Conservation (phyloP, 345 rosid genomes). For the Raphanus sativus region DNA sequence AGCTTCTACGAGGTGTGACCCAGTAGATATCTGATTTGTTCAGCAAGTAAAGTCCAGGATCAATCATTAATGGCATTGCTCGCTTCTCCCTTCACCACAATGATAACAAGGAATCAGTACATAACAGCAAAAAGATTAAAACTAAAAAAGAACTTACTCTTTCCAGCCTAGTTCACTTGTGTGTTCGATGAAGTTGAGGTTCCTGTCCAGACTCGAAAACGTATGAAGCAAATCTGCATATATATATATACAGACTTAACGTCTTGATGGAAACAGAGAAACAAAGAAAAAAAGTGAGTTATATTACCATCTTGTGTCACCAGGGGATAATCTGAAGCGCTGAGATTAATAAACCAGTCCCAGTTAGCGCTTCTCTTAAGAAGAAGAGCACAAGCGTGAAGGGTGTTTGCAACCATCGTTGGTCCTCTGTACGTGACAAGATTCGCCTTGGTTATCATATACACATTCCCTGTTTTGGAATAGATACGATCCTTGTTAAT, state of each 20-base stretch:
- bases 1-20: constrained; percentile 70
- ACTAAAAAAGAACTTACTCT: constrained; percentile 40
- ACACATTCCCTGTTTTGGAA: constrained; percentile 72
- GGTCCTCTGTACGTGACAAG: constrained; percentile 98
- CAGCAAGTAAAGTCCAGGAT: constrained; percentile 81
- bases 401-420: constrained; percentile 97
- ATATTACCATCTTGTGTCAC: constrained; percentile 89
- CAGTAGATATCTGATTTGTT: constrained; percentile 67
- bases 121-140: not conserved
- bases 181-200: constrained; percentile 87
- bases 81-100: constrained; percentile 70
- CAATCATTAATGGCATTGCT: constrained; percentile 92
- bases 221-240: constrained; percentile 70
- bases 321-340: constrained; percentile 99
- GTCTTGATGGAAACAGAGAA: constrained; percentile 8
- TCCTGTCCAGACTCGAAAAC: constrained; percentile 64
- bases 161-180: constrained; percentile 93
- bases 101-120: constrained; percentile 8
- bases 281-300: not conserved
- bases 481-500: constrained; percentile 66
- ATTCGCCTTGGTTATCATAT: constrained; percentile 84
- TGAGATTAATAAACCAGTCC: constrained; percentile 99
- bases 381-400: constrained; percentile 95
- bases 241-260: not conserved
- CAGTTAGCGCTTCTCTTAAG: constrained; percentile 76